Base-by-base conservation (phyloP, 306 rosid species). In the Parietaria judaica region DNA sequence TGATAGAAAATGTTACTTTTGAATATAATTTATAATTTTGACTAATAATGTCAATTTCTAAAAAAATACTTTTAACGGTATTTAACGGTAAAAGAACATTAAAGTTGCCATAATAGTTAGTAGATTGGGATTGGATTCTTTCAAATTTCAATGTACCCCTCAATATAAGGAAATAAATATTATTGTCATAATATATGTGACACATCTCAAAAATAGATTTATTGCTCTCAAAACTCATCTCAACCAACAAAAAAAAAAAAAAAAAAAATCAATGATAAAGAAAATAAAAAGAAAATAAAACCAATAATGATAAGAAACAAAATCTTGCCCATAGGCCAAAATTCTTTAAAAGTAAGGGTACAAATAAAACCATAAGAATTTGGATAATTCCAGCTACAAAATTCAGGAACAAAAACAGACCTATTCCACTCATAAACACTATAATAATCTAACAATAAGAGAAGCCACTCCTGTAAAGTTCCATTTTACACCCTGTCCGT, bases 361-460 rank as follows among this genome's bases (percentile, higher is more conserved):
- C 78, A 82, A 68, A 65, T 65, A 82, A 79, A 66, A 69, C 78
- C 37, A 8, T 67, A 65, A 75, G 39, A 61, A 60, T 57, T 1
- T 36, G 60, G 63, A 55, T 76, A 67, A 74, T 80, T 68, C 81
- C 81, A 65, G 67, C 75, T 71, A 82, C 69, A 84, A 70, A 64
- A 74, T 61, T 74, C 60, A 63, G 63, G 71, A 72, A 14, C 11
- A 64, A 66, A 77, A 72, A 81, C 70, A 70, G 73, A 70, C 70
- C 85, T 76, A 78, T 69, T 72, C 51, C 66, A 78, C 63, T 61
- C 51, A 39, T 8, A 49, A 49, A 49, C 53, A 58, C 64, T 67
- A 67, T 58, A 55, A 54, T 67, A 55, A 54, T 67, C 73, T 54
- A 58, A 62, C 17, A 49, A 49, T 10, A 41, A 41, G 45, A 41